phyloP scores from a whole-genome alignment of 768 basidiomycete genomes.

The Peribolospora baueri region DNA sequence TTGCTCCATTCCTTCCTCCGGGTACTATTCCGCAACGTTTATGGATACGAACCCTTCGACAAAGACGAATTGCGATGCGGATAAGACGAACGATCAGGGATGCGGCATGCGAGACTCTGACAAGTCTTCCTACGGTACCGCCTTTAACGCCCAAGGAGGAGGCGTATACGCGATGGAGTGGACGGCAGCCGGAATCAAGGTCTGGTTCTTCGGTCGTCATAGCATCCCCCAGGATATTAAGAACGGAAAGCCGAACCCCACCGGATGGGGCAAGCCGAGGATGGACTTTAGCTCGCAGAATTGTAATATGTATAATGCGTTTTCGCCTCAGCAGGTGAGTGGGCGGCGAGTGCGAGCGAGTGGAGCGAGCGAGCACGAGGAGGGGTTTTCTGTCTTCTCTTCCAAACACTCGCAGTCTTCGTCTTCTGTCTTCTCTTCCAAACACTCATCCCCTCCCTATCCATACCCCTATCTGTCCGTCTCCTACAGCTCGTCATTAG shows the following conservation, averaged over 20 bases:
- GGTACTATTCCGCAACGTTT: neutral
- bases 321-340: constrained; percentile 9
- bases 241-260: constrained; percentile 20
- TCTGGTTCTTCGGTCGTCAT: constrained; percentile 27
- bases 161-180: constrained; percentile 27
- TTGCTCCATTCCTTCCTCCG: constrained; percentile 20
- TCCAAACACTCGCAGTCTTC: neutral
- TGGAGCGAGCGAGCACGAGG: no score
- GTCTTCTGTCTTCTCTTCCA: neutral
- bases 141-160: constrained; percentile 25
- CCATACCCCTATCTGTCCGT: no score
- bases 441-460: constrained; percentile 1
- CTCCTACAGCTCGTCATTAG: constrained; percentile 23
- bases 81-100: constrained; percentile 20
- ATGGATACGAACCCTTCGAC: neutral
- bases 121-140: constrained; percentile 22
- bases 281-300: constrained; percentile 21
- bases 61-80: constrained; percentile 17
- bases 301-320: constrained; percentile 22
- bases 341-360: constrained; percentile 3
- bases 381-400: no score
- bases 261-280: constrained; percentile 24
- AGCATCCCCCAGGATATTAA: constrained; percentile 12
- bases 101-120: constrained; percentile 24
- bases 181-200: constrained; percentile 23